These are phyloP conservation scores for Fusarium sp. DNA, from an alignment of 2,329 filamentous ascomycete species.

Conservation along the genomic window DNA sequence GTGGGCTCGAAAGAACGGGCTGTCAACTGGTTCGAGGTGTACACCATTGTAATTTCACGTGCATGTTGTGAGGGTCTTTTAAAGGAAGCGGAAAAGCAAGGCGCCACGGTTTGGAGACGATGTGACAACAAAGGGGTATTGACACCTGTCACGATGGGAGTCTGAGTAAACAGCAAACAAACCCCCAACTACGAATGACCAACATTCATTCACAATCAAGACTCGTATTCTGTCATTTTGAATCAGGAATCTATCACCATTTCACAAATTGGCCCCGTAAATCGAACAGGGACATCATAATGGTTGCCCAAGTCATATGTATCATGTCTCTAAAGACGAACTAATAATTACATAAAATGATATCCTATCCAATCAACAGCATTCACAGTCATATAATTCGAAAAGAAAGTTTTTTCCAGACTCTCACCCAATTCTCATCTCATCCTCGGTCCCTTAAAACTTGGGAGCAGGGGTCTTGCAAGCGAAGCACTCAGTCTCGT, in stretches of 20 bases:
- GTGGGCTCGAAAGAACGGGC: neutral
- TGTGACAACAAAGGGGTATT: neutral
- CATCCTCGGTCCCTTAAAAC: neutral
- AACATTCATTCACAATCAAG: neutral
- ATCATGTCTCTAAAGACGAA: slow-evolving; percentile 17
- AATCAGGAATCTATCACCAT: neutral
- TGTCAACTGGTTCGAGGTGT: neutral
- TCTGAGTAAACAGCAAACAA: no score
- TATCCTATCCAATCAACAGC: slow-evolving; percentile 23
- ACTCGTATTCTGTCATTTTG: neutral
- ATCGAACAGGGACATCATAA: slow-evolving; percentile 18
- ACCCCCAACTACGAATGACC: neutral
- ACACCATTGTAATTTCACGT: slow-evolving; percentile 8
- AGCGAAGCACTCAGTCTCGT: slow-evolving; percentile 35
- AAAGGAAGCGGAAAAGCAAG: neutral
- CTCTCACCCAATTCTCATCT: no score
- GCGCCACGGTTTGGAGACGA: neutral
- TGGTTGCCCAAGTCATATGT: slow-evolving; percentile 37
- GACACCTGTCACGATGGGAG: neutral
- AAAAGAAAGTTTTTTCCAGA: slow-evolving; percentile 15
- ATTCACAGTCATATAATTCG: slow-evolving; percentile 28
- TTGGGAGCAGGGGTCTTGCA: slow-evolving; percentile 6
- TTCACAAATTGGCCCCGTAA: neutral
- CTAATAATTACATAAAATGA: slow-evolving; percentile 36
- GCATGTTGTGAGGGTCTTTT: neutral